Base-by-base conservation (phyloP, 75 land plant species). In the Picea glauca region DNA sequence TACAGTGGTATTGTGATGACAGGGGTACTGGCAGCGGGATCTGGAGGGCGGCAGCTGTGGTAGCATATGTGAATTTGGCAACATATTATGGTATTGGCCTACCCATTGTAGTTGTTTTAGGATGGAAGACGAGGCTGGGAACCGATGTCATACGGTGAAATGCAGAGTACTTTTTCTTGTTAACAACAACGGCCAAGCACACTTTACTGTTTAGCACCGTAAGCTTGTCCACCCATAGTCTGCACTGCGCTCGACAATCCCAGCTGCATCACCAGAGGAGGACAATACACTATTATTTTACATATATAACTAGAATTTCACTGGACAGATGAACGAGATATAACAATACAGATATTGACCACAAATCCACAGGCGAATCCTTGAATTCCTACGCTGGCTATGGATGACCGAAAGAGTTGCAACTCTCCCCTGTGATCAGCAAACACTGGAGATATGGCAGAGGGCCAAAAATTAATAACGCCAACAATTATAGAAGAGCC, bases 381-480 rank as follows among this genome's bases (percentile, higher is more conserved):
- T 72, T 88, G 87, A 61, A 88, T 85, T 60, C 90, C 90, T 23
- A 85, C 83, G 35, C 81, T 85, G 70, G 90, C 88, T 18, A 92
- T 85, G 76, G 93, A 90, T 12, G 90, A 85, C 11, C 92, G 87
- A 14, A 92, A 84, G 11, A 91, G 83, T 58, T 83, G 81, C 32
- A 87, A 33, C 21, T 86, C 82, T 4, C 93, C 88, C 33, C 90
- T 78, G 32, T 88, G 93, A 20, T 92, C 93, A n/a, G 79, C 40
- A 40, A 91, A 91, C 89, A 90, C 87, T 38, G 3, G 40, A 38
- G 40, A 57, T 85, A 81, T 1, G 91, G 87, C 7, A 87, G 85
- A 15, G 61, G 85, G 82, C 82, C 81, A 82, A 76, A 82, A 91
- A 30, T 91, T 84, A 79, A 90, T 79, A 11, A 87, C 31, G 26